These are phyloP conservation scores for Adiantum capillusveneris DNA, from an alignment of 75 land plant genomes.

Conservation along the genomic window DNA sequence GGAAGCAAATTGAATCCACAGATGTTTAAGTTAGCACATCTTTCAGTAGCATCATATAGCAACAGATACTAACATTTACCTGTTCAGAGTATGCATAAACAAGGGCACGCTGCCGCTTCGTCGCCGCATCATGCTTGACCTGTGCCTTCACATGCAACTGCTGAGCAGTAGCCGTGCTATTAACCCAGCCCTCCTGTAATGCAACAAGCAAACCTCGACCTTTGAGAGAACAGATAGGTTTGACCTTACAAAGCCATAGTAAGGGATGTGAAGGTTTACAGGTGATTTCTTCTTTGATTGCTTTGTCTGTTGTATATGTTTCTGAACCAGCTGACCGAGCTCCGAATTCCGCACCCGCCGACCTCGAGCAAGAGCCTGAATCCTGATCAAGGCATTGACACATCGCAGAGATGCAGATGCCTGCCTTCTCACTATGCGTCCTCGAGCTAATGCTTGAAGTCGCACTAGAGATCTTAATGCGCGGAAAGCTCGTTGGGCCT, in stretches of 20 bases:
- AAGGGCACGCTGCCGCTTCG: slow-evolving; percentile 28
- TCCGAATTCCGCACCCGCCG: slow-evolving; percentile 21
- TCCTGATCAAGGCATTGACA: slow-evolving; percentile 18
- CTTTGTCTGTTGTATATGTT: slow-evolving; percentile 13
- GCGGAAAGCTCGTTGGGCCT: slow-evolving; percentile 27
- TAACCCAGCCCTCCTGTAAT: slow-evolving; percentile 17
- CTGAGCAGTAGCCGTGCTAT: slow-evolving; percentile 10
- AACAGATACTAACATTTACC: slow-evolving; percentile 11
- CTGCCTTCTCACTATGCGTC: slow-evolving; percentile 17
- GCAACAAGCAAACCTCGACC: slow-evolving; percentile 4
- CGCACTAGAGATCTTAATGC: slow-evolving; percentile 22
- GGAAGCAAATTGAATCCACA: too few relatives aligned
- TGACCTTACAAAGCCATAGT: too few relatives aligned
- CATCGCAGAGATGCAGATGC: slow-evolving; percentile 12
- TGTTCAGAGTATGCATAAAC: slow-evolving; percentile 29
- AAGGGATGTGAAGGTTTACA: too few relatives aligned
- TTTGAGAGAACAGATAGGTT: slow-evolving; percentile 1
- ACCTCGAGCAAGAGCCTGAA: slow-evolving; percentile 20
- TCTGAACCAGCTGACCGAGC: slow-evolving; percentile 21
- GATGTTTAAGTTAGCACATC: too few relatives aligned
- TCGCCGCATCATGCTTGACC: slow-evolving; percentile 20
- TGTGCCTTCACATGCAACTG: slow-evolving; percentile 24
- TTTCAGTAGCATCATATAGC: too few relatives aligned
- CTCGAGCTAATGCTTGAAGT: slow-evolving; percentile 24
- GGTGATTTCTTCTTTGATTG: slow-evolving; percentile 7